These are phyloP conservation scores for Rubus parviflorus DNA, from an alignment of 306 rosid species.

Conservation along the genomic window DNA sequence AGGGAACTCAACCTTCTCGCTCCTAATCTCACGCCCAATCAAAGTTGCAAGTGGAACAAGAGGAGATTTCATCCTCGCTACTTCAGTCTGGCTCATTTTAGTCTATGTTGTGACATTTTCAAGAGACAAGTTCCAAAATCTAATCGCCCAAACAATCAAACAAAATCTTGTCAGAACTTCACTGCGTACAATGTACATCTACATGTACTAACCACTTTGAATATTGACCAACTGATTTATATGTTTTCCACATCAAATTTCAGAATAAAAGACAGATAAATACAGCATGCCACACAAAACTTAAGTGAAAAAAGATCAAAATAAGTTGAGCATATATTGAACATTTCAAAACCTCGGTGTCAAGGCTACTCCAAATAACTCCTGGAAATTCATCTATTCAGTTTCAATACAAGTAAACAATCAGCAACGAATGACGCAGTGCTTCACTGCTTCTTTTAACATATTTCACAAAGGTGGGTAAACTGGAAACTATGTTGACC, in stretches of 20 bases:
- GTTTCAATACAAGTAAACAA: background rate
- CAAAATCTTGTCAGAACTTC: conserved; percentile 10
- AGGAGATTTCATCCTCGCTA: conserved; percentile 54
- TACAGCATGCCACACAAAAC: background rate
- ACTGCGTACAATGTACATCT: background rate
- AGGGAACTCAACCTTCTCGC: conserved; percentile 72
- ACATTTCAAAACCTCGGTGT: background rate
- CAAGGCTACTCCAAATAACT: background rate
- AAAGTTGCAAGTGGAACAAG: conserved; percentile 88
- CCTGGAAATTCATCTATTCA: background rate
- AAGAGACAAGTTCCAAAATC: conserved; percentile 26
- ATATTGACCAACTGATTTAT: background rate
- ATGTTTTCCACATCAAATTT: background rate
- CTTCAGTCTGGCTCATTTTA: conserved; percentile 71
- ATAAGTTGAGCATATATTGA: background rate
- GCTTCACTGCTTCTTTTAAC: conserved; percentile 1
- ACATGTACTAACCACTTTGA: background rate
- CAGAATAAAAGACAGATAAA: background rate
- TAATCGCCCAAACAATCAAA: conserved; percentile 14
- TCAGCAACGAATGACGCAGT: conserved; percentile 7
- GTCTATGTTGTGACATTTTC: conserved; percentile 48
- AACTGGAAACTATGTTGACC: background rate
- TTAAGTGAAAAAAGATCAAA: background rate
- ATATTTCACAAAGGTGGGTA: background rate
- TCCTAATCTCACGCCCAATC: conserved; percentile 90